Evolutionary conservation across 1,139 yeast genomes (phyloP).

Genomic region (Pichia sp.): DNA sequence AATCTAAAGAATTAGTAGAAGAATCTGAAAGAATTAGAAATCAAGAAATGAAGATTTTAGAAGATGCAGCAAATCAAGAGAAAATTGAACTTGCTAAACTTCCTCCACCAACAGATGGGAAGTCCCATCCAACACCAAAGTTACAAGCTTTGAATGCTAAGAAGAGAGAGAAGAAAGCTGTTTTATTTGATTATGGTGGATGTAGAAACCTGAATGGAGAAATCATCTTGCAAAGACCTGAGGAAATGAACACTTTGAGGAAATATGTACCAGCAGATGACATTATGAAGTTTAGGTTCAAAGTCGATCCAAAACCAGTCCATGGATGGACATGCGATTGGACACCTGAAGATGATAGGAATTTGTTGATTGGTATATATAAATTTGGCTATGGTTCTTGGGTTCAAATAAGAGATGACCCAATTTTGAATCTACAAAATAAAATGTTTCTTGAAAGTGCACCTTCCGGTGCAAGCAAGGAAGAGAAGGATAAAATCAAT

Average conservation of each 20-base stretch:
- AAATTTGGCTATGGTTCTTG: constrained; percentile 97
- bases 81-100: constrained; percentile 31
- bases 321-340: constrained; percentile 90
- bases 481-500: constrained; percentile 35
- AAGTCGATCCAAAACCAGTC: constrained; percentile 66
- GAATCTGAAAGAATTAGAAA: constrained; percentile 61
- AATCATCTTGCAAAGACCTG: constrained; percentile 70
- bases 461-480: constrained; percentile 28
- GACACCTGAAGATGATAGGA: constrained; percentile 77
- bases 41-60: constrained; percentile 49
- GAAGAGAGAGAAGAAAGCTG: constrained; percentile 79
- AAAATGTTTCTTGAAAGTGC: constrained; percentile 59
- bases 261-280: constrained; percentile 52
- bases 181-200: constrained; percentile 80
- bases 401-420: constrained; percentile 92
- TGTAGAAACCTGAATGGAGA: constrained; percentile 92
- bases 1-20: constrained; percentile 54
- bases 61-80: constrained; percentile 54
- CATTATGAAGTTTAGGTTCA: constrained; percentile 51
- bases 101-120: constrained; percentile 30
- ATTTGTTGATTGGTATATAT: constrained; percentile 76
- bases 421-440: constrained; percentile 77
- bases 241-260: constrained; percentile 64
- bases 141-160: constrained; percentile 45
- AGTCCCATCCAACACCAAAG: constrained; percentile 32